These are phyloP conservation scores for Primulina huaijiensis DNA, from an alignment of 257 asterid species.

Conservation along the genomic window DNA sequence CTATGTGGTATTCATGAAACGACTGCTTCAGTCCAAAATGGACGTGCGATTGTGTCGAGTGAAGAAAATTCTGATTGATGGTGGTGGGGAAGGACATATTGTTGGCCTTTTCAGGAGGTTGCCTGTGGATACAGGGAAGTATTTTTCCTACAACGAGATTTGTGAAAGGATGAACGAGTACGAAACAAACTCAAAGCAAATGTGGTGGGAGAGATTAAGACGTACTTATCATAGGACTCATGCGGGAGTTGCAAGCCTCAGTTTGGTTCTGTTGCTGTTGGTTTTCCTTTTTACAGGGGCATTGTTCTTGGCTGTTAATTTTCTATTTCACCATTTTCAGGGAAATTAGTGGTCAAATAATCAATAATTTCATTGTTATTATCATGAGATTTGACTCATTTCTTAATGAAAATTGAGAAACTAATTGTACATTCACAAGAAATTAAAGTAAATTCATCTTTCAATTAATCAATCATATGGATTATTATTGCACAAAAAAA, in stretches of 20 bases:
- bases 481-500: no score
- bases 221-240: constrained; percentile 25
- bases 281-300: constrained; percentile 35
- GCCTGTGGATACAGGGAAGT: constrained; percentile 29
- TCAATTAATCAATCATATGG: no score
- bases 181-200: constrained; percentile 24
- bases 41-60: constrained; percentile 39
- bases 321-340: constrained; percentile 40
- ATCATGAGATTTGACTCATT: no score
- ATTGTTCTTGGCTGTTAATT: constrained; percentile 23
- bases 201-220: constrained; percentile 25
- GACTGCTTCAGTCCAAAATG: constrained; percentile 26
- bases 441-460: no score
- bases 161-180: constrained; percentile 35
- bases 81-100: constrained; percentile 34
- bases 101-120: constrained; percentile 27
- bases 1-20: constrained; percentile 36
- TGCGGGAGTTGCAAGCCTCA: constrained; percentile 32
- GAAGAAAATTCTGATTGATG: constrained; percentile 31
- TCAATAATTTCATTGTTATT: no score
- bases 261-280: constrained; percentile 24
- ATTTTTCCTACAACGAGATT: constrained; percentile 44
- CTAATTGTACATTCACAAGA: no score
- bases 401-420: no score
- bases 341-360: constrained; percentile 2